These are phyloP conservation scores for Suillus sp. DNA, from an alignment of 768 basidiomycete genomes.

Conservation along the genomic window DNA sequence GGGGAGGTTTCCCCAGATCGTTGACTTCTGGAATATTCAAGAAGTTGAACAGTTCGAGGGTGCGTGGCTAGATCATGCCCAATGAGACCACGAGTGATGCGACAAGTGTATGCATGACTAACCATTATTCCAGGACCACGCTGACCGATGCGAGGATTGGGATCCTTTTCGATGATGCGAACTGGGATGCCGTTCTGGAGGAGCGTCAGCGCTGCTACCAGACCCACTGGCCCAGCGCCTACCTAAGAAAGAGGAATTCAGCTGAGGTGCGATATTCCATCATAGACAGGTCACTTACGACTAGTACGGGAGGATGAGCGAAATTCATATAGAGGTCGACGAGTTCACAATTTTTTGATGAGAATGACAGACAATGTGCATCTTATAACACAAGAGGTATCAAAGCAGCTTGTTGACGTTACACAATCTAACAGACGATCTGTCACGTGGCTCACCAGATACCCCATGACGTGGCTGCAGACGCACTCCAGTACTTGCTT, in stretches of 20 bases:
- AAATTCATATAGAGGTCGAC: neutral
- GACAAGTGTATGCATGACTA: slow-evolving; percentile 1
- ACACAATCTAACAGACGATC: no score
- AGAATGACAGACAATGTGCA: no score
- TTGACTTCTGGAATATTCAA: slow-evolving; percentile 41
- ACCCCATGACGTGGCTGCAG: no score
- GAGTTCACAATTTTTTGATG: no score
- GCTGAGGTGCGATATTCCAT: no score
- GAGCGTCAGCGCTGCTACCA: slow-evolving; percentile 45
- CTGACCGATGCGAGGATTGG: slow-evolving; percentile 37
- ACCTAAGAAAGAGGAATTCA: slow-evolving; percentile 32
- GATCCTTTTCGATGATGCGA: slow-evolving; percentile 16
- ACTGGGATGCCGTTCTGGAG: slow-evolving; percentile 28
- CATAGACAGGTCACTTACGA: slow-evolving; percentile 3
- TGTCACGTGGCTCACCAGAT: no score
- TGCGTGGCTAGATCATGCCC: slow-evolving; percentile 35
- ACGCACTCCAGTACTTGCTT: no score
- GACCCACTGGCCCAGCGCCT: slow-evolving; percentile 49
- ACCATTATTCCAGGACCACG: slow-evolving; percentile 43
- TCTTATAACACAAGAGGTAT: no score
- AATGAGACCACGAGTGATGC: neutral
- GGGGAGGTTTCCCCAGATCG: slow-evolving; percentile 29
- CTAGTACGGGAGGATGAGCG: slow-evolving; percentile 7
- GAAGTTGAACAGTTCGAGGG: slow-evolving; percentile 42
- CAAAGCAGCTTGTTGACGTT: no score